phyloP scores from a whole-genome alignment of 1,284 basidiomycete species.

The Cutaneotrichosporon cyanovorans region DNA sequence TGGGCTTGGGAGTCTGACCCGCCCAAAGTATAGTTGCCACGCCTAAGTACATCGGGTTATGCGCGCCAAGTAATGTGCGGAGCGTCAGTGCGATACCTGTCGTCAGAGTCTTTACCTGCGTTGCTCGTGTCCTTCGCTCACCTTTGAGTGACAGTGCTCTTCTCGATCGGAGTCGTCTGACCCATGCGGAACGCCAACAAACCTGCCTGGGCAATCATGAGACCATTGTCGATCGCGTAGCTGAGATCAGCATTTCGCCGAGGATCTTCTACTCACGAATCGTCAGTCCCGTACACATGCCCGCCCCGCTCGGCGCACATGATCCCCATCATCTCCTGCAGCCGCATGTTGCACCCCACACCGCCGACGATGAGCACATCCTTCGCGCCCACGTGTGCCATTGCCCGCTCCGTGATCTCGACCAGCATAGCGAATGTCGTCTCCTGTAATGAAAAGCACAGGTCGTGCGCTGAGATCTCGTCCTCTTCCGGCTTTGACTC shows the following conservation, averaged over 20 bases:
- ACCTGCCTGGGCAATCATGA: constrained; percentile 99
- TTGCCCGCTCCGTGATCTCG: constrained; percentile 96
- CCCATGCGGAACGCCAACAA: constrained; percentile 90
- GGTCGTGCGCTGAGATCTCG: constrained; percentile 81
- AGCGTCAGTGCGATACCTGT: constrained; percentile 82
- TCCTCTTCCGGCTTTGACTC: constrained; percentile 48
- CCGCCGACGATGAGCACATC: constrained; percentile 98
- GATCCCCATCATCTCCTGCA: constrained; percentile 98
- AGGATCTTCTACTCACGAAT: constrained; percentile 56
- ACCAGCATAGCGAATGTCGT: constrained; percentile 98
- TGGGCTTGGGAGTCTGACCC: no score
- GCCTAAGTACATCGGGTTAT: no score
- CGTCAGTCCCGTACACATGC: constrained; percentile 89
- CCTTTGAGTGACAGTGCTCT: constrained; percentile 86
- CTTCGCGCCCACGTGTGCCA: constrained; percentile 95
- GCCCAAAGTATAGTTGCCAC: no score
- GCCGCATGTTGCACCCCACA: constrained; percentile 88
- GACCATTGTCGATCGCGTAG: constrained; percentile 98
- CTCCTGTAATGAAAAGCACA: constrained; percentile 96
- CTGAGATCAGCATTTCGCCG: background rate
- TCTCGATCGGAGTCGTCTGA: constrained; percentile 62
- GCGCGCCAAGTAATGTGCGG: constrained; percentile 78
- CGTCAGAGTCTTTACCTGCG: background rate
- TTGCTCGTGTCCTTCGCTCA: constrained; percentile 32
- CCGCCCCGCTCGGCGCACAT: constrained; percentile 91